Evolutionary conservation across 2,329 filamentous ascomycete species (phyloP), one percentile per base, ranked within the genome.

Genomic region (Clonostachys byssicola): DNA sequence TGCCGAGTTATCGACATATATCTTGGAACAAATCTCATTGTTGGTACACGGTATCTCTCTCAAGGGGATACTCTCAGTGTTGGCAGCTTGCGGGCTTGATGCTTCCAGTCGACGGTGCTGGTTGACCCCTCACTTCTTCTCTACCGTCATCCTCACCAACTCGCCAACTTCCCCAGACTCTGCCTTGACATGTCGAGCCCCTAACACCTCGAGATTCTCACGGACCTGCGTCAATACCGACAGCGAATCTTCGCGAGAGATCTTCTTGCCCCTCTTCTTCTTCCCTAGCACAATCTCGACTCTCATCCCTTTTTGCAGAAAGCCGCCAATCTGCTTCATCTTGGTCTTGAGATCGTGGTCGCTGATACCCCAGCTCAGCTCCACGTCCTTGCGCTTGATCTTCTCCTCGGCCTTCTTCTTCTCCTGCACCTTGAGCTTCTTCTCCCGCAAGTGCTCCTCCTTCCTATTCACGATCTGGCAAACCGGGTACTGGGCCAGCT

Each of bases 341-440:
- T 55, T 50, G 10, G 50, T 51, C 12, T 52, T 47, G 33, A 59
- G 50, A 43, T 56, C 56, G 23, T 56, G 44, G 46, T 56, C 46
- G 18, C 49, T 49, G 58, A 95, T 95, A 34, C 86, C 84, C 92
- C 92, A 97, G 64, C 90, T 92, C 56, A 97, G 57, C 68, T 96
- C 92, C n/a, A 96, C 65, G 60, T 86, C 85, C 70, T 96, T 96
- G 14, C 66, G 61, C 53, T 72, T 74, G 35, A 69, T 50, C 53
- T 65, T 62, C 51, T 68, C 59, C 56, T 56, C 55, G 49, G 70
- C 67, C 42, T 71, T 70, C 53, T 61, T 71, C 56, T 67, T 65
- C 51, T 70, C 69, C 53, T 67, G 71, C 51, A 73, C 66, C 51
- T 73, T 73, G 40, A 63, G 54, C 44, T 65, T 62, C 53, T 72